phyloP scores from a whole-genome alignment of 2,329 filamentous ascomycete species.

The Sporothrix inflata region DNA sequence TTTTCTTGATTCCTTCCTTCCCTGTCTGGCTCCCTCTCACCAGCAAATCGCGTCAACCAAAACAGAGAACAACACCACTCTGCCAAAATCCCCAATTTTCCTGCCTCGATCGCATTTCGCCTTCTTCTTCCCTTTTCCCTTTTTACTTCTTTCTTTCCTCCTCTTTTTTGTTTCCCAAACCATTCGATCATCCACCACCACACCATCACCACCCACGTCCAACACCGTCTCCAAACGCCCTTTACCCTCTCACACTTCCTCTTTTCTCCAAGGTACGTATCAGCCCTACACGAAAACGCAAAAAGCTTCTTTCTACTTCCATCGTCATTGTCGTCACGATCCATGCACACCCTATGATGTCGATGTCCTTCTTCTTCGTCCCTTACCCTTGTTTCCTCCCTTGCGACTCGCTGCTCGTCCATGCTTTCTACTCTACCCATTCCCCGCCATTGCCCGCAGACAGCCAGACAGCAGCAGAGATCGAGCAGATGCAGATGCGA shows the following conservation, averaged over 20 bases:
- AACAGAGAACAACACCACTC: slow-evolving; percentile 27
- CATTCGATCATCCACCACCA: slow-evolving; percentile 23
- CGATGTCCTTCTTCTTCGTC: background rate
- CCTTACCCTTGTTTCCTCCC: background rate
- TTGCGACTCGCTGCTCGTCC: background rate
- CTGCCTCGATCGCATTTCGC: slow-evolving; percentile 29
- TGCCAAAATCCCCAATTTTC: slow-evolving; percentile 26
- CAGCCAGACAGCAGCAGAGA: slow-evolving; percentile 1
- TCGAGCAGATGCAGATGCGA: background rate
- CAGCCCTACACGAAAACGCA: slow-evolving; percentile 8
- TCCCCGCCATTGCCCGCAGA: slow-evolving; percentile 7
- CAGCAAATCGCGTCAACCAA: slow-evolving; percentile 30
- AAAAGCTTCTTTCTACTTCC: background rate
- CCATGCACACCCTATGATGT: background rate
- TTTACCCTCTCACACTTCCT: background rate
- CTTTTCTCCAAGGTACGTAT: slow-evolving; percentile 22
- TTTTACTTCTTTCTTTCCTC: background rate
- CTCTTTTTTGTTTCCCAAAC: slow-evolving; percentile 2
- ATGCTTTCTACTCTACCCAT: background rate
- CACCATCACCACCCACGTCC: background rate
- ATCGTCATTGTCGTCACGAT: slow-evolving; percentile 3
- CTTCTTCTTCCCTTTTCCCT: slow-evolving; percentile 5
- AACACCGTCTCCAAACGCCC: background rate
- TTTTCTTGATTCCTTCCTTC: slow-evolving; percentile 23
- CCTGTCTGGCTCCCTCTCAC: slow-evolving; percentile 13